Conservation (phyloP, 179 eudicot genomes). For the Pouteria campechiana region DNA sequence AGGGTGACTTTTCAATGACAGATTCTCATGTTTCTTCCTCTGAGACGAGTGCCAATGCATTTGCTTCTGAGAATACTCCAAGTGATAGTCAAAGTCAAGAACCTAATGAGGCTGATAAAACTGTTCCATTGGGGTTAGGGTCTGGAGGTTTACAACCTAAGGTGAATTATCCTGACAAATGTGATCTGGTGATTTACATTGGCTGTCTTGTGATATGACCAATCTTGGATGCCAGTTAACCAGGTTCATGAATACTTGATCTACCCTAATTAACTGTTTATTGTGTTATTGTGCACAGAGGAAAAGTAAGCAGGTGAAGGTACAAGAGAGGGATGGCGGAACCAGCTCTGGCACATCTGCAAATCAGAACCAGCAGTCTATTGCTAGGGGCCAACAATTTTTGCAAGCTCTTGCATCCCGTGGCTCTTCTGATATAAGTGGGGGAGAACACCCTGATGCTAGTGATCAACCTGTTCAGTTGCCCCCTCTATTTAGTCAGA, state of each 20-base stretch:
- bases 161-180: constrained; percentile 21
- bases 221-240: background rate
- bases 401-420: constrained; percentile 67
- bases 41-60: too few relatives aligned
- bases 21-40: too few relatives aligned
- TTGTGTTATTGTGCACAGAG: constrained; percentile 22
- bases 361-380: constrained; percentile 30
- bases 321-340: constrained; percentile 24
- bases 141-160: constrained; percentile 83
- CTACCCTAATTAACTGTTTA: too few relatives aligned
- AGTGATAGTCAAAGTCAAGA: constrained; percentile 17
- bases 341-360: constrained; percentile 21
- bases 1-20: too few relatives aligned
- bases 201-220: background rate
- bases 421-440: constrained; percentile 12
- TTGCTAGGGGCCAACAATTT: constrained; percentile 36
- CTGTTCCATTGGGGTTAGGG: constrained; percentile 84
- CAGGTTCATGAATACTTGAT: too few relatives aligned
- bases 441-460: constrained; percentile 5
- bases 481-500: constrained; percentile 16
- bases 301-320: constrained; percentile 33
- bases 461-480: constrained; percentile 14
- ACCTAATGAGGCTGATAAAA: constrained; percentile 21
- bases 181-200: background rate
- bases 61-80: constrained; percentile 11